phyloP scores from a whole-genome alignment of 345 rosid genomes.

The Isatis tinctoria region DNA sequence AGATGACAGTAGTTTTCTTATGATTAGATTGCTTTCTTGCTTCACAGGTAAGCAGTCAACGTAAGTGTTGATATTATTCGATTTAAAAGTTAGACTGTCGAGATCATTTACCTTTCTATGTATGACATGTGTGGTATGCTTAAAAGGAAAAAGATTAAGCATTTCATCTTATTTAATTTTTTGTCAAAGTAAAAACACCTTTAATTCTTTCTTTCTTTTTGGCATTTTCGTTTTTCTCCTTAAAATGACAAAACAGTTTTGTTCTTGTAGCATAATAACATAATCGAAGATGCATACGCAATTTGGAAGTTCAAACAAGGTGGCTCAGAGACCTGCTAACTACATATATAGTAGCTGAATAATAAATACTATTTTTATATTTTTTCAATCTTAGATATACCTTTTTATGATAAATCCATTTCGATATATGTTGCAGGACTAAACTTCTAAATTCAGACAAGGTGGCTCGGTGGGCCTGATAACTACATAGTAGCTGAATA shows the following conservation, averaged over 20 bases:
- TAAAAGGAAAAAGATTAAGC: neutral
- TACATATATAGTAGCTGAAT: neutral
- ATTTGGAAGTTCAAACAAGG: neutral
- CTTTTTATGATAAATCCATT: neutral
- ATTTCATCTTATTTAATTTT: neutral
- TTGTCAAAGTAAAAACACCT: neutral
- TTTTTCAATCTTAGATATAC: neutral
- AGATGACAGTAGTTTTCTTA: neutral
- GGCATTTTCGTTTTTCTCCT: neutral
- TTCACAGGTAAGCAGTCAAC: neutral
- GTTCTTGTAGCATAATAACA: neutral
- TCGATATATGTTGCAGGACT: neutral
- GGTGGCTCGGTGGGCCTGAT: too few species aligned
- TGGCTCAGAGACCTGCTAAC: neutral
- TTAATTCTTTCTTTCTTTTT: neutral
- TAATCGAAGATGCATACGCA: neutral
- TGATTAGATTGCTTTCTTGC: neutral
- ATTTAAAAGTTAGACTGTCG: neutral
- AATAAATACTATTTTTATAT: neutral
- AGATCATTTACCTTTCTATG: neutral
- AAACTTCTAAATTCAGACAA: too few species aligned
- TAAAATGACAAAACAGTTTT: slow-evolving; percentile 5
- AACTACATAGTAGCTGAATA: too few species aligned
- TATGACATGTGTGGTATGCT: neutral
- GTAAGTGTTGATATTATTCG: neutral